phyloP scores from a whole-genome alignment of 345 rosid species.

The Citrus sinensis region DNA sequence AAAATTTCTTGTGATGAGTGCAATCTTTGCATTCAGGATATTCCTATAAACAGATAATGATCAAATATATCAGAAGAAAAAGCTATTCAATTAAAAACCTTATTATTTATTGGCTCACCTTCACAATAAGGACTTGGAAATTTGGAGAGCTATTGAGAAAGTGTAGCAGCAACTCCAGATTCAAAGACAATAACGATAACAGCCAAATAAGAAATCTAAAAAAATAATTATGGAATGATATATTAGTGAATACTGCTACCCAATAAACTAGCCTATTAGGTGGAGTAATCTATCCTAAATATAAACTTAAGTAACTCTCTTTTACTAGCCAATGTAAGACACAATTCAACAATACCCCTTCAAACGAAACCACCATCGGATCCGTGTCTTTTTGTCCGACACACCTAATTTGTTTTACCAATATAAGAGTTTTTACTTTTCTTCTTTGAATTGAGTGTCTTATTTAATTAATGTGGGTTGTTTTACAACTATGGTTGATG shows the following conservation, averaged over 20 bases:
- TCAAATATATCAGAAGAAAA: background rate
- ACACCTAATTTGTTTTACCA: too few relatives aligned
- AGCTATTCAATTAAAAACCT: background rate
- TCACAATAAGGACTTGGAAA: background rate
- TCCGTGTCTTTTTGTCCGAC: too few relatives aligned
- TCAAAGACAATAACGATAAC: background rate
- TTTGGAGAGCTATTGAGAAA: background rate
- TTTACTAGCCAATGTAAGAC: too few relatives aligned
- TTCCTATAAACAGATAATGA: background rate
- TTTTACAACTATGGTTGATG: too few relatives aligned
- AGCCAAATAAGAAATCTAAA: background rate
- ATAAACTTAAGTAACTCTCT: too few relatives aligned
- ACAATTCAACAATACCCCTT: too few relatives aligned
- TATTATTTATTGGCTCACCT: background rate
- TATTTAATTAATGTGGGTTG: background rate
- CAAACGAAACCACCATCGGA: too few relatives aligned
- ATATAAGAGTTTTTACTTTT: background rate
- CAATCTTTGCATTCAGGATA: background rate
- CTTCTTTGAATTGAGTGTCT: background rate
- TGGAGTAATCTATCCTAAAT: too few relatives aligned
- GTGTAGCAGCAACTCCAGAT: background rate
- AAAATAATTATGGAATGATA: background rate
- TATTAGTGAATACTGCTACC: background rate
- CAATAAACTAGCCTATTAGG: too few relatives aligned
- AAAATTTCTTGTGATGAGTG: background rate